Base-by-base conservation (phyloP, 2,329 filamentous ascomycete species). In the Cercospora beticola region DNA sequence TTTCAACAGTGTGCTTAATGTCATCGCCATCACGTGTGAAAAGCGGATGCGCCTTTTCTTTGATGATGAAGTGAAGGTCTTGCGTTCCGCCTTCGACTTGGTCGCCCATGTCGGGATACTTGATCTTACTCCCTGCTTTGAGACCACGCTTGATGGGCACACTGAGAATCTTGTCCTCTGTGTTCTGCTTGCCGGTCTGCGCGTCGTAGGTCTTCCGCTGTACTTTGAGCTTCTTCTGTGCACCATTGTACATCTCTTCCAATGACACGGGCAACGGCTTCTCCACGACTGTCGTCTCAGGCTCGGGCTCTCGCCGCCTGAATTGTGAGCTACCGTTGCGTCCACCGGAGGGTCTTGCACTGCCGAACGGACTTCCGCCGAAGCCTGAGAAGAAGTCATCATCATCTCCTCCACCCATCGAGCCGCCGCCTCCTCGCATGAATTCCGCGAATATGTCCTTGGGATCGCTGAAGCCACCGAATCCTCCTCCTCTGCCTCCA, bases 121-220 rank as follows among this genome's bases (percentile, higher is more conserved):
- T 97, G 81, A 99, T 97, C 86, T 98, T 99, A 77, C 92, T 97
- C 31, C 95, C 95, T 75, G 96, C 94, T 83, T 98, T 97, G 81
- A 98, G 83, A 68, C 95, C 95, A 5, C 93, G 90, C 83, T 97
- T 98, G 82, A 99, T 97, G 58, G 93, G 93, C 63, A 98, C 94
- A 78, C 97, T 93, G 31, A 99, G 83, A 18, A 97, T 92, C 76
- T 94, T 92, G 75, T 99, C 95, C 69, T 94, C 92, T 3, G 90
- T 91, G 54, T 88, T 92, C 74, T 93, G 89, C 84, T 97, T 97
- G 67, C 93, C 93, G 0, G 86, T 89, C 21, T 89, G 82, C 46
- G 83, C 85, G 79, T 99, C 95, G 79, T 92, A 98, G 18, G 91
- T 93, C 88, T 98, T 98, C 77, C 94, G 88, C 77, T 97, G 97